A percentile compares a stretch with the other conserved stretches of the same genome.
phyloP scores from a whole-genome alignment of 148 eudicot genomes.

The Drosera capensis region DNA sequence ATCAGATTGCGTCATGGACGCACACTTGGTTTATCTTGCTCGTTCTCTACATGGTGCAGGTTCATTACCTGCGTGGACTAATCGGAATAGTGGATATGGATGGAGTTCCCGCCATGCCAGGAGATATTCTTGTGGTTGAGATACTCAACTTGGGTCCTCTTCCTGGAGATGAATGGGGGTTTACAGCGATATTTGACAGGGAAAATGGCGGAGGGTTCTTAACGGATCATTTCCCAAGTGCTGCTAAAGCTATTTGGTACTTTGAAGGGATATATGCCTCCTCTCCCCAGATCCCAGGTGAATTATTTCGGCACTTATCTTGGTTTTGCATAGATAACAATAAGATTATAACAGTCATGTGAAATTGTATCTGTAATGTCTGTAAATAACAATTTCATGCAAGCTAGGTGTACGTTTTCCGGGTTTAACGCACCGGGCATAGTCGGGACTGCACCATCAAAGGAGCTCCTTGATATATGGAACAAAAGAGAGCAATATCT shows the following conservation, averaged over 20 bases:
- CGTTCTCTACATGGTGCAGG: conserved; percentile 24
- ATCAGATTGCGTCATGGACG: too few species aligned
- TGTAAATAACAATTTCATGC: too few species aligned
- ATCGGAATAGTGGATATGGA: conserved; percentile 46
- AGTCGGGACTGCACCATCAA: conserved; percentile 89
- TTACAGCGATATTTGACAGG: conserved; percentile 81
- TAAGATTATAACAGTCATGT: too few species aligned
- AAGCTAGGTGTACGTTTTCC: conserved; percentile 78
- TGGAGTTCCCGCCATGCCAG: conserved; percentile 60
- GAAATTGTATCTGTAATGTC: too few species aligned
- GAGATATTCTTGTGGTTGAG: conserved; percentile 78
- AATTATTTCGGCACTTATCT: background rate
- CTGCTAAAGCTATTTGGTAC: conserved; percentile 93
- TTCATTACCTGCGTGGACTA: conserved; percentile 87
- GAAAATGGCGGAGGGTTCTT: conserved; percentile 91
- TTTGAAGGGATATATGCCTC: conserved; percentile 91
- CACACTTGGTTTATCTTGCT: too few species aligned
- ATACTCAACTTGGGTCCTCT: conserved; percentile 95
- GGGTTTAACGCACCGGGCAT: conserved; percentile 86
- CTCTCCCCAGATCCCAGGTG: conserved; percentile 95
- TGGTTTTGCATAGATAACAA: too few species aligned
- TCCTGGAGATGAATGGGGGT: conserved; percentile 95
- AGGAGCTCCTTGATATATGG: conserved; percentile 79
- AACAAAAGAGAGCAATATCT: conserved; percentile 62
- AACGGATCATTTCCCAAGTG: conserved; percentile 86